These are phyloP conservation scores for Pyrus communis DNA, from an alignment of 306 rosid species.

Conservation along the genomic window DNA sequence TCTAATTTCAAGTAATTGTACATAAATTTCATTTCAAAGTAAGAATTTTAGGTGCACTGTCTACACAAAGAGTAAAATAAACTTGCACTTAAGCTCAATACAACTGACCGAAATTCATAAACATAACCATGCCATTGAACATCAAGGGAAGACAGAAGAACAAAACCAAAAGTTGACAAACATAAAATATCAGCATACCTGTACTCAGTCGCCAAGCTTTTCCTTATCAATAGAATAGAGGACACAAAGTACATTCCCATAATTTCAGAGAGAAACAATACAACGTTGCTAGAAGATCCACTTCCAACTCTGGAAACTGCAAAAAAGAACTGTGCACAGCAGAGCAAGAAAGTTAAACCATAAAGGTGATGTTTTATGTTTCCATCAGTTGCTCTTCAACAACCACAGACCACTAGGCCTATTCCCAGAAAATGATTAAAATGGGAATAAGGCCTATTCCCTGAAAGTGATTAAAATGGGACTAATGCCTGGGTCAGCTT, in stretches of 20 bases:
- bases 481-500: background rate
- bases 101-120: background rate
- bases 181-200: slow-evolving; percentile 44
- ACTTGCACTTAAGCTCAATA: background rate
- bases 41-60: background rate
- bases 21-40: background rate
- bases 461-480: background rate
- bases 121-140: background rate
- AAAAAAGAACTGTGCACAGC: slow-evolving; percentile 72
- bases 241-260: slow-evolving; percentile 98
- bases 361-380: background rate
- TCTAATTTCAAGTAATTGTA: background rate
- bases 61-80: background rate
- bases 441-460: background rate
- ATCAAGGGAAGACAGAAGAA: background rate
- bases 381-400: background rate
- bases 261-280: slow-evolving; percentile 86
- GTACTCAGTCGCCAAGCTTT: slow-evolving; percentile 95
- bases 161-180: background rate
- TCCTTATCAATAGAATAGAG: slow-evolving; percentile 92
- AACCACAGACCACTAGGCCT: background rate
- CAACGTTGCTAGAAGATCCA: slow-evolving; percentile 98
- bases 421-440: background rate
- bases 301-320: slow-evolving; percentile 98
- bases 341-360: slow-evolving; percentile 4